Evolutionary conservation across 2,329 filamentous ascomycete genomes (phyloP).

Genomic region (Diaporthe aspalathi): DNA sequence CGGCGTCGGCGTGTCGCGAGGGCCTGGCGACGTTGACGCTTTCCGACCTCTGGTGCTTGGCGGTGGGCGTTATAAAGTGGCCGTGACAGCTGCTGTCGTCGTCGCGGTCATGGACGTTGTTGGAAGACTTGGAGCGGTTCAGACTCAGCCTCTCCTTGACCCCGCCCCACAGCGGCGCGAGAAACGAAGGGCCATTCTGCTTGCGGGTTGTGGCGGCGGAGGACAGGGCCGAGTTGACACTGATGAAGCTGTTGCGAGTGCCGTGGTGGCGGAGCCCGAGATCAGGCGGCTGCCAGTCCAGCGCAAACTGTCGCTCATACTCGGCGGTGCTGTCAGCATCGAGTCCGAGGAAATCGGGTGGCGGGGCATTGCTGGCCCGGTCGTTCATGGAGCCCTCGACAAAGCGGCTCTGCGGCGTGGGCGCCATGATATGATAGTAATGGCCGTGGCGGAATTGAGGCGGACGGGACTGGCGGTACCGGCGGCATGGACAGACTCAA

Average conservation of each 20-base stretch:
- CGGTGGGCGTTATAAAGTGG: constrained; percentile 34
- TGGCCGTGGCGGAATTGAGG: constrained; percentile 29
- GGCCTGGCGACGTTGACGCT: constrained; percentile 29
- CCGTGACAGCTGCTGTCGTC: constrained; percentile 13
- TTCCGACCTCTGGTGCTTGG: constrained; percentile 39
- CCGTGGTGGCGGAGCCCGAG: constrained; percentile 15
- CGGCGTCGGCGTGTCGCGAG: background rate
- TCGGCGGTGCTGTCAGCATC: constrained; percentile 44
- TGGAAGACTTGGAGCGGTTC: constrained; percentile 42
- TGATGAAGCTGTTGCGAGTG: constrained; percentile 33
- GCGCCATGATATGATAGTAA: constrained; percentile 37
- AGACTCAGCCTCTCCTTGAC: constrained; percentile 47
- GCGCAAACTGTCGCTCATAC: constrained; percentile 44
- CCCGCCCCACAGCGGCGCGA: constrained; percentile 50
- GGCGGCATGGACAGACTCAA: constrained; percentile 8
- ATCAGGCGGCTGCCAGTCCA: constrained; percentile 39
- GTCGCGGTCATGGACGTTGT: constrained; percentile 41
- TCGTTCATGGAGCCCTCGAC: constrained; percentile 90
- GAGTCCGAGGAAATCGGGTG: constrained; percentile 71
- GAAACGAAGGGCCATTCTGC: constrained; percentile 40
- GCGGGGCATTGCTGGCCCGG: constrained; percentile 77
- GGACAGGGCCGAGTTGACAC: constrained; percentile 14
- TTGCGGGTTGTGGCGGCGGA: constrained; percentile 15
- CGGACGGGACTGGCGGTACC: constrained; percentile 7
- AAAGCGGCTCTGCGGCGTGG: constrained; percentile 64